Base-by-base conservation (phyloP, 2,329 filamentous ascomycete species). In the Pezicula neosporulosa region DNA sequence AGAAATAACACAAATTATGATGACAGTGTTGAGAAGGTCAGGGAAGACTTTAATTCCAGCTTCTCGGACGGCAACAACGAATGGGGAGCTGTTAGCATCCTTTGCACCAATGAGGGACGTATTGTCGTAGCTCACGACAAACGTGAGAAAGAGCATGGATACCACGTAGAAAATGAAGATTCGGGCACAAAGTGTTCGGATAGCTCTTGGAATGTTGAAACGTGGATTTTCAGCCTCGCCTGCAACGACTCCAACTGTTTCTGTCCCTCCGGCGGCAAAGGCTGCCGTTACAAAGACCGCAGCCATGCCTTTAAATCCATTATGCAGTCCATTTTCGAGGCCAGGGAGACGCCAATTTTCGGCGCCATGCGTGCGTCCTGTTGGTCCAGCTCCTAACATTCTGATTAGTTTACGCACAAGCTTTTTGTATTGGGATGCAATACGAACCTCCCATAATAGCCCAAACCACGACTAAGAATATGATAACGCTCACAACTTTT, bases 381-480 rank as follows among this genome's bases (percentile, higher is more conserved):
- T 73, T 3, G 83, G 81, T 1, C 82, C 83, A 51, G 83, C 83
- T 18, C 57, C 62, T 24, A 27, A 46, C 24, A 13, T 30, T 13
- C 42, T 13, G 16, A 30, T 8, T 16, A 30, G 13, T 21, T 33
- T 21, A 21, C 18, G 28, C 9, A 7, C 15, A 19, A 48, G 16
- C 13, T 48, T 16, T 48, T 16, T 27, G 15, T 27, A 16, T 13
- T 50, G 21, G 21, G 30, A 44, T 30, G 24, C 19, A 27, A 33
- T 16, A 43, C 48, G 35, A 19, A 43, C 24, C 57, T 55, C 62
- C 88, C 42, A 44, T 83, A 69, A 89, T 76, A 68, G 83, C 86
- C 60, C 89, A 85, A 60, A 77, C 81, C 60, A 89, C 86, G 63
- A 90, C 82, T 74, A 87, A 79, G 72, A 90, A 87, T 42, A 85